Percentiles rank a stretch among this genome's conserved stretches.
phyloP scores from a whole-genome alignment of 768 basidiomycete genomes.

The Serendipita sp. region DNA sequence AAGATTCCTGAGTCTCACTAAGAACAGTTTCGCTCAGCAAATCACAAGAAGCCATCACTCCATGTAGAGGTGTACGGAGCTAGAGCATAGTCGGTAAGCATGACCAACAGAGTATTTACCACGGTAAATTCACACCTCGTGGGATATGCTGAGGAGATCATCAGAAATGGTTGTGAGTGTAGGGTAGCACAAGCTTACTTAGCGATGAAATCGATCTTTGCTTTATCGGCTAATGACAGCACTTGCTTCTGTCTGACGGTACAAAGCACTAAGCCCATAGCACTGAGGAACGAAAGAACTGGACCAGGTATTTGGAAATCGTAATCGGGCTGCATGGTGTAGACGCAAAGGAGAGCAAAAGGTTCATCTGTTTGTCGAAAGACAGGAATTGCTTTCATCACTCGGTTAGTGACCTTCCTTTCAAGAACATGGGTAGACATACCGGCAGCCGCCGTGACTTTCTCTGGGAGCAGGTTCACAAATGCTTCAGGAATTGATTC shows the following conservation, averaged over 20 bases:
- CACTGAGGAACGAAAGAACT: neutral
- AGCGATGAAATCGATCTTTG: conserved; percentile 82
- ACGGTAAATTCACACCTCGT: conserved; percentile 46
- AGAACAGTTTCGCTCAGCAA: conserved; percentile 73
- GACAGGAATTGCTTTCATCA: neutral
- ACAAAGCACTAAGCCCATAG: conserved; percentile 1
- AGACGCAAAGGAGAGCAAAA: neutral
- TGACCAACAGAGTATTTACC: neutral
- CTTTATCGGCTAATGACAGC: conserved; percentile 62
- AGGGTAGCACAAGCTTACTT: conserved; percentile 36
- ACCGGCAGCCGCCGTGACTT: neutral
- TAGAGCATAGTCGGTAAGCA: neutral
- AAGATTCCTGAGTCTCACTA: conserved; percentile 66
- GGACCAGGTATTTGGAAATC: neutral
- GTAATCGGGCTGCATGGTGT: neutral
- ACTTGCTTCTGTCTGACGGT: neutral
- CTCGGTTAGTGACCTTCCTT: neutral
- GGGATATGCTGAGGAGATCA: conserved; percentile 49
- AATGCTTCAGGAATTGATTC: neutral
- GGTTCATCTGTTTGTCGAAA: neutral
- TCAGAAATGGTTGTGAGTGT: neutral
- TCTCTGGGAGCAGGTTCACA: neutral
- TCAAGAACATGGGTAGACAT: neutral
- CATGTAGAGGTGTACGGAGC: conserved; percentile 63
- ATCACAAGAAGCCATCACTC: conserved; percentile 81